These are phyloP conservation scores for Sordariomycetes sp. DNA, from an alignment of 2,329 filamentous ascomycete genomes.

Conservation along the genomic window DNA sequence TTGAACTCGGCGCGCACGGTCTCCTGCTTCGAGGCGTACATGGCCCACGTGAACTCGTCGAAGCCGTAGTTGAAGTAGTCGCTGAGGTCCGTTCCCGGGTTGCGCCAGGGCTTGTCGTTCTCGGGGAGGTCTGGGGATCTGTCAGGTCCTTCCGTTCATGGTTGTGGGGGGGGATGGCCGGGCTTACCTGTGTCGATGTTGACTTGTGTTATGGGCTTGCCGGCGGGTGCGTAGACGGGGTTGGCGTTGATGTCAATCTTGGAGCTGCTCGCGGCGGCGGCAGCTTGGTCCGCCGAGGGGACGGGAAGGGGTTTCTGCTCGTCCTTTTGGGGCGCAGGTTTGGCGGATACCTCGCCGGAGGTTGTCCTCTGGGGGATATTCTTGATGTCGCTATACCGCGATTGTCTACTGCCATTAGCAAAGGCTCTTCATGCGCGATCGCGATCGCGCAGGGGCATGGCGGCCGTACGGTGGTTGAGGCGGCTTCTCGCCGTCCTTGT, in stretches of 20 bases:
- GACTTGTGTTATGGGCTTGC: conserved; percentile 69
- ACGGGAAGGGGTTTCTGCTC: conserved; percentile 16
- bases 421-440: neutral
- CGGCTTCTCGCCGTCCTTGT: conserved; percentile 52
- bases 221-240: conserved; percentile 66
- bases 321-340: conserved; percentile 37
- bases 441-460: neutral
- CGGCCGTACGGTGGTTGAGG: conserved; percentile 44
- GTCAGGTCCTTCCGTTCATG: neutral
- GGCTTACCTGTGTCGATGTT: conserved; percentile 57
- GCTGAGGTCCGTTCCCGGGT: conserved; percentile 85
- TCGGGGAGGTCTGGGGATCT: conserved; percentile 50
- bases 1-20: conserved; percentile 65
- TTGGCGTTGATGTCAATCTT: conserved; percentile 77
- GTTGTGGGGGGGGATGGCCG: neutral
- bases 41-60: conserved; percentile 95
- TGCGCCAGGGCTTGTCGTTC: conserved; percentile 89
- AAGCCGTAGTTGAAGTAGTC: conserved; percentile 99
- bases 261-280: conserved; percentile 63
- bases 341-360: conserved; percentile 36
- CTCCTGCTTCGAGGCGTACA: conserved; percentile 86
- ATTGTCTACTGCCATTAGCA: conserved; percentile 29
- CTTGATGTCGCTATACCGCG: conserved; percentile 53
- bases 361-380: conserved; percentile 53
- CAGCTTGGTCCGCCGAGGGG: conserved; percentile 36